Evolutionary conservation across 352 stramenopile species (phyloP).

Genomic region (Phytophthora cryptogea): DNA sequence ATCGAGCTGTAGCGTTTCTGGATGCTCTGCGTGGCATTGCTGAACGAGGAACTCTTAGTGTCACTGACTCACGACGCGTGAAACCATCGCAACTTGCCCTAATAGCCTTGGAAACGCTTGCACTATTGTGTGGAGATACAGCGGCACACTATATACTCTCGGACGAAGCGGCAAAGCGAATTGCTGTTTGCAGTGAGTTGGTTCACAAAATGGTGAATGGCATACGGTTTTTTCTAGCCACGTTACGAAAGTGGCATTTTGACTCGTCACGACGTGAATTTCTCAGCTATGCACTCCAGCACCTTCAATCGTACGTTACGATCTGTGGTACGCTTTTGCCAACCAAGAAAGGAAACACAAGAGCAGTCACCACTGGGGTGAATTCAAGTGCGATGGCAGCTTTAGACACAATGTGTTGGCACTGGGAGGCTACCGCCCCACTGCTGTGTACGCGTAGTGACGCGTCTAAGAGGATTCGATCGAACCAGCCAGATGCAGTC

Average conservation of each 20-base stretch:
- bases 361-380: not conserved
- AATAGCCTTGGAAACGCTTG: slow-evolving; percentile 57
- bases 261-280: slow-evolving; percentile 33
- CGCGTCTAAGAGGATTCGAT: slow-evolving; percentile 28
- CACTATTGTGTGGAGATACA: slow-evolving; percentile 41
- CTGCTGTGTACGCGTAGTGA: slow-evolving; percentile 58
- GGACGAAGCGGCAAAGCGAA: slow-evolving; percentile 10
- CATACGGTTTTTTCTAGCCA: slow-evolving; percentile 19
- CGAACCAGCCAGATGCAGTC: slow-evolving; percentile 15
- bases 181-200: not conserved
- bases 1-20: slow-evolving; percentile 17
- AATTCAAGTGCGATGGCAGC: slow-evolving; percentile 4
- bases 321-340: slow-evolving; percentile 21
- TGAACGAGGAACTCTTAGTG: slow-evolving; percentile 19
- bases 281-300: slow-evolving; percentile 25
- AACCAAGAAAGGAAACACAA: not conserved
- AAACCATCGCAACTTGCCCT: slow-evolving; percentile 61
- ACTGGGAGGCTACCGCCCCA: slow-evolving; percentile 55
- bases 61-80: slow-evolving; percentile 27
- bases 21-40: slow-evolving; percentile 24
- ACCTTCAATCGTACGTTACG: slow-evolving; percentile 34
- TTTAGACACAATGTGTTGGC: slow-evolving; percentile 56
- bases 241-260: slow-evolving; percentile 31
- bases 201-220: slow-evolving; percentile 20
- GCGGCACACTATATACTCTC: slow-evolving; percentile 24